Base-by-base conservation (phyloP, 139 green algal species). In the Ettlia oleoabundans region DNA sequence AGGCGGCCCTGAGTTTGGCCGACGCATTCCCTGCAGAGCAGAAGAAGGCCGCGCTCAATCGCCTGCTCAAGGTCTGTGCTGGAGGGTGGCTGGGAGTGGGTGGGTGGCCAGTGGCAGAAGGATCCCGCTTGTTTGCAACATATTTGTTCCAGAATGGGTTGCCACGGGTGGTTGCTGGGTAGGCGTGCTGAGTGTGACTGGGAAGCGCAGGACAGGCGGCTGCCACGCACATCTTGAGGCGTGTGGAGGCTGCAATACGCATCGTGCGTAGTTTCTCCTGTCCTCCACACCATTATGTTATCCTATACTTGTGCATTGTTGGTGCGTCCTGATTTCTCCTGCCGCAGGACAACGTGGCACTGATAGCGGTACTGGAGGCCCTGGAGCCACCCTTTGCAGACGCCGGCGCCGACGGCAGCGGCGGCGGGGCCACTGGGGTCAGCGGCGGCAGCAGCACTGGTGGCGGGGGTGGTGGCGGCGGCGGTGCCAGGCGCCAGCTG, bases 281-380 rank as follows among this genome's bases (percentile, higher is more conserved):
- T n/a, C n/a, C n/a, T n/a, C n/a, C 47, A 58, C 47, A 58, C 47
- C 47, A 58, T 58, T 15, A 24, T 15, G 15, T 58, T 58, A 15
- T 58, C 47, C 13, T 58, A 10, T 15, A 58, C 15, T 15, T 58
- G 13, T 15, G 47, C 47, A 58, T 58, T 15, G 47, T 15, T 40
- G 40, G 67, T 61, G 4, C 38, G 8, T 10, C 47, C 47, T 15
- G 13, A 10, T 58, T 58, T 15, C 15, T 58, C 47, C 67, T 1
- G 4, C 35, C 3, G 67, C 67, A 97, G 92, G 95, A 98, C 89
- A 98, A 99, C 83, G 96, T 99, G 68, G 96, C 96, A 2, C 86
- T 98, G 55, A 99, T 98, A 76, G 95, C 96, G 30, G 96, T 99
- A 82, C 87, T 99, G 84, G 96, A 98, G 88, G 93, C 93, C 15